Evolutionary conservation across 2,329 filamentous ascomycete genomes (phyloP), one percentile per base, ranked within the genome.

Genomic region (Cercospora canescens): DNA sequence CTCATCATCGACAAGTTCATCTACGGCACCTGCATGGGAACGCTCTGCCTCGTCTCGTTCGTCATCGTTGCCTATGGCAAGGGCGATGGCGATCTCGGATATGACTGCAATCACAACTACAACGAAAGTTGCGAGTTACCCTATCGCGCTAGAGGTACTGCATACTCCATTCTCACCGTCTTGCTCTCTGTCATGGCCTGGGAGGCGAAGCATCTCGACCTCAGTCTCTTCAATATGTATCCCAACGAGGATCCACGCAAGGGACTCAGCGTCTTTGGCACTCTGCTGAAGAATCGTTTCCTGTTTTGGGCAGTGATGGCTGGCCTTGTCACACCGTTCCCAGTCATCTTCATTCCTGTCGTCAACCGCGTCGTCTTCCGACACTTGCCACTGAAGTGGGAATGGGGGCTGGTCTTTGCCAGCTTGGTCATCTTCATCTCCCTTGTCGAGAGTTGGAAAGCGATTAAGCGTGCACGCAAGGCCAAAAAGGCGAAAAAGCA

Each of bases 1-100:
- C 76, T 83, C 65, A 82, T 83, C 67, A 76, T 77, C 34, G 81
- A 83, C 71, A 83, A 81, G 65, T 80, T 82, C 73, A 79, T 83
- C 73, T 83, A 83, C 69, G 81, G 81, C 34, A 78, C 78, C 61
- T 81, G 78, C 73, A 81, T 83, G 79, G 80, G 80, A 52, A 70
- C 74, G 0, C 76, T 83, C 0, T 82, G 81, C 67, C 78, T 83
- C 9, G 77, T 76, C 58, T 77, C 78, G n/a, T 82, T 81, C 71
- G 76, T 79, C 54, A 77, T 81, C 45, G 81, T 83, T 41, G 79
- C 79, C 1, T 82, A 80, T 64, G 80, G 80, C 6, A 77, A 76
- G 34, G 80, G 79, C 6, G 74, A 79, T 56, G 80, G 80, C 21
- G 75, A 81, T 39, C 76, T 83, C 0, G 81, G 81, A 6, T 68